Evolutionary conservation across 148 eudicot species (phyloP).

Genomic region (Drosera capensis): DNA sequence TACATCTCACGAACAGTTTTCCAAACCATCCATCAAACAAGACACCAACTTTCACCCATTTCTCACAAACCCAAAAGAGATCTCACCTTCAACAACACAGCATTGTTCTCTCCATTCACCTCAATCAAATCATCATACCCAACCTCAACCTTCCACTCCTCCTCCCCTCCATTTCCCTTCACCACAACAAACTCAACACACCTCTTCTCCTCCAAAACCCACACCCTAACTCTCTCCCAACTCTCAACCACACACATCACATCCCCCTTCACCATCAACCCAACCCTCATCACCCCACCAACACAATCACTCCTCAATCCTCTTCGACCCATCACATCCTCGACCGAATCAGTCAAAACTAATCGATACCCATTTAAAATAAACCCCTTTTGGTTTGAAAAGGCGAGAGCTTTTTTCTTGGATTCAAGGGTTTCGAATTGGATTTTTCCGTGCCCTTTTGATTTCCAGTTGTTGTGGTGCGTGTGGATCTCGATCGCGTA

Average conservation of each 20-base stretch:
- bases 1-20: neutral
- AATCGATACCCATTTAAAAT: conserved; percentile 39
- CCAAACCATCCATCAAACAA: conserved; percentile 2
- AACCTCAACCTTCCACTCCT: conserved; percentile 47
- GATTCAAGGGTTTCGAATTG: conserved; percentile 64
- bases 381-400: conserved; percentile 22
- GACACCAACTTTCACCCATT: too few relatives aligned
- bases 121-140: conserved; percentile 60
- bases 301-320: too few relatives aligned
- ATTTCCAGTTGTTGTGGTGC: conserved; percentile 67
- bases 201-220: conserved; percentile 61
- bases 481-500: conserved; percentile 69
- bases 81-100: conserved; percentile 62
- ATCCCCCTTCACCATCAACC: conserved; percentile 34
- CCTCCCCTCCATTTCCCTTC: neutral
- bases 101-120: conserved; percentile 32
- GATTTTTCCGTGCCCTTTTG: conserved; percentile 57
- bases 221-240: conserved; percentile 39
- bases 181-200: conserved; percentile 35
- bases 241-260: conserved; percentile 48
- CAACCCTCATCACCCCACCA: conserved; percentile 46
- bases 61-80: neutral
- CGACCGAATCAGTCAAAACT: conserved; percentile 25
- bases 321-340: conserved; percentile 51
- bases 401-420: conserved; percentile 25